These are phyloP conservation scores for Cicer yamashitae DNA, from an alignment of 306 rosid genomes.

Conservation along the genomic window DNA sequence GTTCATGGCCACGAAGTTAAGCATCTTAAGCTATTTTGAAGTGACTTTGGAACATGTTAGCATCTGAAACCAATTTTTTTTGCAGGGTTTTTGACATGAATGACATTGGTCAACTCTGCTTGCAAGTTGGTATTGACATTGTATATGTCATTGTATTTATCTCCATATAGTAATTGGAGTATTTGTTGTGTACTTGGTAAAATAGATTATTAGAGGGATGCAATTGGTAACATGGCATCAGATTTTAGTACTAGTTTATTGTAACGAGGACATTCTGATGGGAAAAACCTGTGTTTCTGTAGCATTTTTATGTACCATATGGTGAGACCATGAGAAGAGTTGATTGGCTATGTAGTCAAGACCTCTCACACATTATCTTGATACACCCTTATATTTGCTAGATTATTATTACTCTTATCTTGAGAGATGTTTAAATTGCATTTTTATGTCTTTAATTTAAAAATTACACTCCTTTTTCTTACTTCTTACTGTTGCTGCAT, in stretches of 20 bases:
- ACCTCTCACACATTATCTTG: not conserved
- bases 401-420: not conserved
- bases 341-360: not conserved
- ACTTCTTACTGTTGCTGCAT: too few species aligned
- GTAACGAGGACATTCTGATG: not conserved
- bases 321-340: not conserved
- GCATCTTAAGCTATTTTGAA: not conserved
- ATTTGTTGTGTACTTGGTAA: not conserved
- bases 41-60: constrained; percentile 11
- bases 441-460: too few species aligned
- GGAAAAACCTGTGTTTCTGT: not conserved
- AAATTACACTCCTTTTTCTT: not conserved
- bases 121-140: constrained; percentile 10
- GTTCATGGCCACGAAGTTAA: constrained; percentile 2
- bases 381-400: not conserved
- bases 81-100: not conserved
- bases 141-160: constrained; percentile 14
- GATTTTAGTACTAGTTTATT: constrained; percentile 6
- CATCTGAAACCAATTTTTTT: constrained; percentile 11
- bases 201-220: constrained; percentile 22
- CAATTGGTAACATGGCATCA: not conserved
- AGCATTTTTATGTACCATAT: not conserved
- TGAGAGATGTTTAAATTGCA: not conserved
- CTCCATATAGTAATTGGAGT: constrained; percentile 21
- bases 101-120: constrained; percentile 17